Evolutionary conservation across 2,329 filamentous ascomycete species (phyloP).

Genomic region (Colletotrichum sp.): DNA sequence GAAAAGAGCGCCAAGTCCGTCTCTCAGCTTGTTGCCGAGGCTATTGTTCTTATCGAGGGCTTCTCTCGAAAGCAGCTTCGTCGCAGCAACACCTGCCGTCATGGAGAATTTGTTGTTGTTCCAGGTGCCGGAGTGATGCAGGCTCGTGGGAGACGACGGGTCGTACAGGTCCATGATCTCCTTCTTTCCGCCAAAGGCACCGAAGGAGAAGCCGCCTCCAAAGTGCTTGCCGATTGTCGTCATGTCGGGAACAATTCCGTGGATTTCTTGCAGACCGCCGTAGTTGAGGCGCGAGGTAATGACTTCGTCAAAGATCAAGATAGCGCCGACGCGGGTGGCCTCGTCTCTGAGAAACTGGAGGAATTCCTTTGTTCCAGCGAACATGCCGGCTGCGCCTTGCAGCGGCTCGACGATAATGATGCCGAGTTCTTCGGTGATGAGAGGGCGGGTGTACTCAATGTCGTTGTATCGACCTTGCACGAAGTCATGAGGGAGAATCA

Average conservation of each 20-base stretch:
- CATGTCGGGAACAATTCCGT: slow-evolving; percentile 61
- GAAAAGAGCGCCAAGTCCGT: neutral
- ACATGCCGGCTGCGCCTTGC: slow-evolving; percentile 67
- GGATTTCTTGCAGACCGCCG: slow-evolving; percentile 50
- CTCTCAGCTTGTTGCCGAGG: slow-evolving; percentile 2
- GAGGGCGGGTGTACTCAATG: slow-evolving; percentile 45
- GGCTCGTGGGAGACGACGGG: slow-evolving; percentile 38
- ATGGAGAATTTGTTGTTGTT: slow-evolving; percentile 24
- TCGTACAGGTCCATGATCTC: slow-evolving; percentile 66
- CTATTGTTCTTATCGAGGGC: slow-evolving; percentile 5
- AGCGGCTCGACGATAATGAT: slow-evolving; percentile 71
- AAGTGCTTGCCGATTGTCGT: slow-evolving; percentile 71
- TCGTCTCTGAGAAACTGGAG: slow-evolving; percentile 16
- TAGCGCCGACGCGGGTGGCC: slow-evolving; percentile 39
- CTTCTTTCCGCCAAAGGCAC: slow-evolving; percentile 66
- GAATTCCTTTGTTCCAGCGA: slow-evolving; percentile 56
- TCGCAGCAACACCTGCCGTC: slow-evolving; percentile 19
- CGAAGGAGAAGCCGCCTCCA: slow-evolving; percentile 70
- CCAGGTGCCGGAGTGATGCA: slow-evolving; percentile 23
- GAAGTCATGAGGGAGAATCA: slow-evolving; percentile 59
- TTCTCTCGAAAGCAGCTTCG: slow-evolving; percentile 13
- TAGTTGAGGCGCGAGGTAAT: slow-evolving; percentile 67
- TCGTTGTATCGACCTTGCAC: slow-evolving; percentile 69
- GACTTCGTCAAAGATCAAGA: slow-evolving; percentile 75
- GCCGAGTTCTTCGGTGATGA: slow-evolving; percentile 55